Conservation (phyloP, 1,284 basidiomycete genomes). For the Veloboletus limbatus region DNA sequence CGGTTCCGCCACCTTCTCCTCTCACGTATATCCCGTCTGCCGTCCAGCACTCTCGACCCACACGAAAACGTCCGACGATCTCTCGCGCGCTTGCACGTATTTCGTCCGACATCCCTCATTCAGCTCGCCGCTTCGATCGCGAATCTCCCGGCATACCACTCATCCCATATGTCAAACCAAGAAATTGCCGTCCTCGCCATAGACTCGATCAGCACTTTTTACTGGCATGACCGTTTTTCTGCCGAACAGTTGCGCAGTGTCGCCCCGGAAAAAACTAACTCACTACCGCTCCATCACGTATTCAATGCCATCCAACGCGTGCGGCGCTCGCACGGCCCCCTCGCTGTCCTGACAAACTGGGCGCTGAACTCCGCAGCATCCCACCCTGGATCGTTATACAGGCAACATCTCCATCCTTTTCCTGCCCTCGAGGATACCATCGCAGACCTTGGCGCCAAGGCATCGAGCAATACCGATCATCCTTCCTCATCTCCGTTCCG, state of each 20-base stretch:
- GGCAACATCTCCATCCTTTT: slow-evolving; percentile 52
- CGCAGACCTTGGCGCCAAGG: slow-evolving; percentile 19
- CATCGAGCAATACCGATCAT: slow-evolving; percentile 8
- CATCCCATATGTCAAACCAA: slow-evolving; percentile 42
- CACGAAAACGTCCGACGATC: slow-evolving; percentile 39
- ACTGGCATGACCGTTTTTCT: slow-evolving; percentile 71
- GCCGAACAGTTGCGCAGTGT: slow-evolving; percentile 49
- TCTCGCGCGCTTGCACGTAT: slow-evolving; percentile 58
- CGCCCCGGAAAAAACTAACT: slow-evolving; percentile 16
- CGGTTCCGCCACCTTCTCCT: slow-evolving; percentile 54
- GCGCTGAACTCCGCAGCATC: slow-evolving; percentile 42
- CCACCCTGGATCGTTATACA: slow-evolving; percentile 40
- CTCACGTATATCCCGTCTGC: slow-evolving; percentile 34
- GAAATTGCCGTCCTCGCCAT: slow-evolving; percentile 65
- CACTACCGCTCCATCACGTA: slow-evolving; percentile 39
- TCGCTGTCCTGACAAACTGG: slow-evolving; percentile 66
- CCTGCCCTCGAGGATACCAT: slow-evolving; percentile 29
- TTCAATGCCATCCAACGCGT: slow-evolving; percentile 50
- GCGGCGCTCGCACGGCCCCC: slow-evolving; percentile 47
- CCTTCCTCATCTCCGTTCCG: slow-evolving; percentile 23
- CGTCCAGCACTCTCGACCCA: slow-evolving; percentile 18
- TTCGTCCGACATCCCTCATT: slow-evolving; percentile 59
- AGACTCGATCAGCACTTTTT: slow-evolving; percentile 73
- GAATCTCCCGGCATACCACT: slow-evolving; percentile 57
- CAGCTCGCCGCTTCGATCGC: slow-evolving; percentile 67